These are phyloP conservation scores for Hyaloscypha hepaticicola DNA, from an alignment of 495 filamentous ascomycete species.

Conservation along the genomic window DNA sequence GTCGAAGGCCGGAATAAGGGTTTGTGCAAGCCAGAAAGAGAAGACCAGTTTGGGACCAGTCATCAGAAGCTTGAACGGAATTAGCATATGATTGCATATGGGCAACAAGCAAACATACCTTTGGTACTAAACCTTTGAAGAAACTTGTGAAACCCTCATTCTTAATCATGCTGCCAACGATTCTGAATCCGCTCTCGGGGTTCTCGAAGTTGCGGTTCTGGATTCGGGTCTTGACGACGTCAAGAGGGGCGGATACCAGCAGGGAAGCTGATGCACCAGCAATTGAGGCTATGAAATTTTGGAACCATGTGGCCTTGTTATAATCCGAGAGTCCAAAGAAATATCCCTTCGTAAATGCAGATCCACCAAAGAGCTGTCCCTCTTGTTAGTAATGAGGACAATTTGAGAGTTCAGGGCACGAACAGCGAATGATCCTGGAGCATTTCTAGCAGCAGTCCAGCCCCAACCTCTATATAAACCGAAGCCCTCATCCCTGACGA, in stretches of 20 bases:
- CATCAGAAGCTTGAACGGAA: slow-evolving; percentile 71
- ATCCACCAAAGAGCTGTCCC: slow-evolving; percentile 90
- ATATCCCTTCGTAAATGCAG: slow-evolving; percentile 97
- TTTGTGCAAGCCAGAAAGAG: slow-evolving; percentile 99
- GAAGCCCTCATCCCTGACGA: slow-evolving; percentile 91
- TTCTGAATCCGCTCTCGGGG: slow-evolving; percentile 89
- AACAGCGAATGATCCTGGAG: slow-evolving; percentile 95
- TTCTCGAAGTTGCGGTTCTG: slow-evolving; percentile 99
- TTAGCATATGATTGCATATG: slow-evolving; percentile 13
- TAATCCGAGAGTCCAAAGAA: slow-evolving; percentile 86
- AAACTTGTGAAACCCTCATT: slow-evolving; percentile 83
- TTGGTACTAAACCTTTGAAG: slow-evolving; percentile 97
- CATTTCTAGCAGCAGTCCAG: slow-evolving; percentile 97
- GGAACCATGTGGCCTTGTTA: slow-evolving; percentile 88
- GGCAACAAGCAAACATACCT: slow-evolving; percentile 45
- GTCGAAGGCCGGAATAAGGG: slow-evolving; percentile 69
- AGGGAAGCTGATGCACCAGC: slow-evolving; percentile 90
- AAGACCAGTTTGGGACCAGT: slow-evolving; percentile 98
- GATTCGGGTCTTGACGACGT: slow-evolving; percentile 99
- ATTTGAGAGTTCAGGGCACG: slow-evolving; percentile 35
- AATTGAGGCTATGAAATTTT: slow-evolving; percentile 98
- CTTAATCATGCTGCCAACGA: slow-evolving; percentile 85
- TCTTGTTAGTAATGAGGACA: slow-evolving; percentile 5
- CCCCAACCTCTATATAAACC: slow-evolving; percentile 94
- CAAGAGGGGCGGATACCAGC: slow-evolving; percentile 89